Evolutionary conservation across 2,329 filamentous ascomycete species (phyloP).

Genomic region (Exserohilum turcica): DNA sequence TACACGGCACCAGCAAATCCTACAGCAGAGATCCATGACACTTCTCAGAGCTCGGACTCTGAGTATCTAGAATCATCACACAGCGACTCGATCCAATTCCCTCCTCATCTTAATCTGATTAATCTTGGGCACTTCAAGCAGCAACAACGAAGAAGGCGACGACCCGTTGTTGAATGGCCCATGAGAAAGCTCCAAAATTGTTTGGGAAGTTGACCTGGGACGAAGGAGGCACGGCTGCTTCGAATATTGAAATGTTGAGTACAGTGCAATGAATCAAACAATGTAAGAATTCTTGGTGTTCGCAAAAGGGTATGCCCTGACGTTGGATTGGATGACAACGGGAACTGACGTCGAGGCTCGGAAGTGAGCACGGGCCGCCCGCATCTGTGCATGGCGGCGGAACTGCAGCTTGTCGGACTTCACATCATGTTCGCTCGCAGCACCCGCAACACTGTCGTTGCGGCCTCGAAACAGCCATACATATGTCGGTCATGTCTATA

Average conservation of each 20-base stretch:
- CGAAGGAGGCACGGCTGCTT: neutral
- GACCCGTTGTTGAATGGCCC: conserved; percentile 14
- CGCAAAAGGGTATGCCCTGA: neutral
- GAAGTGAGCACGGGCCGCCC: conserved; percentile 29
- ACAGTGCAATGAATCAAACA: neutral
- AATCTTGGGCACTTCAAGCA: neutral
- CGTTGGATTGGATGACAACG: neutral
- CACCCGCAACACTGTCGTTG: conserved; percentile 25
- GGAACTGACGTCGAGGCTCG: conserved; percentile 3
- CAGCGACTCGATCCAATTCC: neutral
- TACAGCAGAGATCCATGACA: neutral
- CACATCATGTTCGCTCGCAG: conserved; percentile 39
- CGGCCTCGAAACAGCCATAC: conserved; percentile 31
- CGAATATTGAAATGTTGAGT: neutral
- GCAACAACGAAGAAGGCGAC: conserved; percentile 9
- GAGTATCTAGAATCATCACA: neutral
- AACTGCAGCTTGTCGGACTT: conserved; percentile 23
- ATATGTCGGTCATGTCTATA: conserved; percentile 39
- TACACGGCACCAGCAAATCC: neutral
- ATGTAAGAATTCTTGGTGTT: conserved; percentile 8
- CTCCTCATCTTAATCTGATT: neutral
- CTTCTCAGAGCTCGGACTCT: neutral
- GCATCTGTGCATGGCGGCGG: conserved; percentile 23
- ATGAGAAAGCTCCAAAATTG: conserved; percentile 10
- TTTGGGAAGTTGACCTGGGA: conserved; percentile 1